Conservation (phyloP, 345 rosid genomes). For the Populus pruinosa region DNA sequence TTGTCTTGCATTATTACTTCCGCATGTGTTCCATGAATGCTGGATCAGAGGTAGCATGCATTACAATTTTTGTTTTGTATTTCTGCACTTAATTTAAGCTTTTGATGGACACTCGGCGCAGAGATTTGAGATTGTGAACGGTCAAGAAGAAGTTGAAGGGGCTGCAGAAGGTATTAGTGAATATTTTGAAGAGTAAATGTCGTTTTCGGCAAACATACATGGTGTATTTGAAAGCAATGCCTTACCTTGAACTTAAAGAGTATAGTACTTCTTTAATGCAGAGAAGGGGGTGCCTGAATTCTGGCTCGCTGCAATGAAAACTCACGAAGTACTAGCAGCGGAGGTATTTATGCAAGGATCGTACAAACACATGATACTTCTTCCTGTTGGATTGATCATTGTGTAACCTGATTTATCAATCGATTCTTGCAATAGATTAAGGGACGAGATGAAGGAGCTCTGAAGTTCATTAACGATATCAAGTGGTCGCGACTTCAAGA, state of each 20-base stretch:
- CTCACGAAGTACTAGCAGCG: conserved; percentile 17
- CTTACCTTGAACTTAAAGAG: neutral
- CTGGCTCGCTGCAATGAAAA: conserved; percentile 26
- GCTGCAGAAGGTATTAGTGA: neutral
- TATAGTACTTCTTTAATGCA: neutral
- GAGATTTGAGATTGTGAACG: conserved; percentile 24
- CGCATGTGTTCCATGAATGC: neutral
- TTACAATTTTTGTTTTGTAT: neutral
- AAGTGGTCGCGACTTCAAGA: conserved; percentile 22
- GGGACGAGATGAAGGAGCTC: conserved; percentile 34
- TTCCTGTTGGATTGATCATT: neutral
- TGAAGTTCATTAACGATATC: conserved; percentile 28
- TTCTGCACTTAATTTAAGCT: neutral
- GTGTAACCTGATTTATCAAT: neutral
- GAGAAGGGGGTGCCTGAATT: conserved; percentile 23
- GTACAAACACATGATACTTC: neutral
- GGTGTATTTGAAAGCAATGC: neutral
- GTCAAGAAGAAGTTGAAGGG: conserved; percentile 18
- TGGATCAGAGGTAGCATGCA: neutral
- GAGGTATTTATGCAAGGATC: conserved; percentile 8
- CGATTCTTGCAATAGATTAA: conserved; percentile 16
- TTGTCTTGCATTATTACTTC: neutral
- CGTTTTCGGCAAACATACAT: too few species aligned
- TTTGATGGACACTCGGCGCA: neutral
- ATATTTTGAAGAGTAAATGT: too few species aligned